These are phyloP conservation scores for Chloranthus sessilifolius DNA, from an alignment of 164 flowering plant species.

Conservation along the genomic window DNA sequence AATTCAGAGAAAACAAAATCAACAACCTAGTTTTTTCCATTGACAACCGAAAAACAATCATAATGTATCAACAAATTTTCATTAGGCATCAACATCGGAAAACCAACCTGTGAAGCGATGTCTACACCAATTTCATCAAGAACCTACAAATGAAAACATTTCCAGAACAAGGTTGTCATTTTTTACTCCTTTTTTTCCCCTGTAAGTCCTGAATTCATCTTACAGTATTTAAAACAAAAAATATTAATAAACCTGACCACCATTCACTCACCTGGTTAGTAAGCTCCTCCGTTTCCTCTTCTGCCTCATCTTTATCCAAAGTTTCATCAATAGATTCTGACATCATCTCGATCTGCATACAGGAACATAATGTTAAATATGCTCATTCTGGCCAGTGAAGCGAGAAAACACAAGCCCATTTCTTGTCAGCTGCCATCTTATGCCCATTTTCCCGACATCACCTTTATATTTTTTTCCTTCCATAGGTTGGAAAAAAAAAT, in stretches of 20 bases:
- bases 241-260: no score
- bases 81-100: conserved; percentile 1
- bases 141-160: conserved; percentile 36
- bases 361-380: neutral
- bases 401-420: neutral
- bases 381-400: neutral
- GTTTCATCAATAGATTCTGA: conserved; percentile 92
- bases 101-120: conserved; percentile 86
- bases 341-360: conserved; percentile 81
- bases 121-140: conserved; percentile 95
- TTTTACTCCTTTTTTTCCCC: no score
- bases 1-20: no score
- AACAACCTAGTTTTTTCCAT: neutral
- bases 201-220: no score
- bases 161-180: no score
- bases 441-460: no score
- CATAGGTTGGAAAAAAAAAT: no score
- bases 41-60: neutral
- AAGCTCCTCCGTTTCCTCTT: conserved; percentile 92
- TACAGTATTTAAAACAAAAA: no score
- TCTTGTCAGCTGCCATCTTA: no score
- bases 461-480: no score
- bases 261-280: conserved; percentile 62
- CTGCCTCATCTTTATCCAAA: conserved; percentile 90
- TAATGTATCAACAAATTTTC: neutral